Evolutionary conservation across 1,284 basidiomycete species (phyloP), one percentile per base, ranked within the genome.

Genomic region (Retiboletus fuscus): DNA sequence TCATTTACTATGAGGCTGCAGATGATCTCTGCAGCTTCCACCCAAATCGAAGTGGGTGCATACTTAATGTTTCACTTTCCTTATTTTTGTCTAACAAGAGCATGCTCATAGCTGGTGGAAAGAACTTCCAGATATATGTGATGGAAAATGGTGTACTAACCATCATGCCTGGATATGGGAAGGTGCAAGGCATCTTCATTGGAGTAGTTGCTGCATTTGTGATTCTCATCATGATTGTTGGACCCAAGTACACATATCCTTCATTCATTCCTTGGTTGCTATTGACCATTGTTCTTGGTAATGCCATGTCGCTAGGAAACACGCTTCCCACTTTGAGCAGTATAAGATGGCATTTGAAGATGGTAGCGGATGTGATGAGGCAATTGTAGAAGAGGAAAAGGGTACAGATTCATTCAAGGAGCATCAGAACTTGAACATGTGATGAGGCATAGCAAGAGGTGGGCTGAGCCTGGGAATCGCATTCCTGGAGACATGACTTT

Each of bases 1-100:
- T n/a, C 11, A 8, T 58, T 67, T 26, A 2, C 34, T 53, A 22
- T 55, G 46, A 20, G 64, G 57, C 3, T 58, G 83, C 77, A 86
- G 91, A 97, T 97, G 93, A 90, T 97, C 13, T 95, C 94, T 0
- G 91, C 93, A 0, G 95, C 95, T 0, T 93, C 95, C 7, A 90
- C 95, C 0, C 96, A 98, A 81, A 97, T 99, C 76, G 96, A 98
- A 88, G 91, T 96, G 3, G 90, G 91, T 86, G 85, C 81, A 89
- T 87, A 22, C 3, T 55, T 66, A 10, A 60, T 61, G 1, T 10
- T n/a, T n/a, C 1, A 22, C 15, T 4, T 26, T 39, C 34, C 3
- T 39, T 26, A 4, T 41, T 58, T 22, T 69, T 11, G 53, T 62
- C 53, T 72, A 39, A 75, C 34, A 20, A 0, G 22, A 15, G 30